Percentiles rank a stretch among this genome's conserved stretches.
These are phyloP conservation scores for Candida xiaguanensis DNA, from an alignment of 805 yeast genomes.

Conservation along the genomic window DNA sequence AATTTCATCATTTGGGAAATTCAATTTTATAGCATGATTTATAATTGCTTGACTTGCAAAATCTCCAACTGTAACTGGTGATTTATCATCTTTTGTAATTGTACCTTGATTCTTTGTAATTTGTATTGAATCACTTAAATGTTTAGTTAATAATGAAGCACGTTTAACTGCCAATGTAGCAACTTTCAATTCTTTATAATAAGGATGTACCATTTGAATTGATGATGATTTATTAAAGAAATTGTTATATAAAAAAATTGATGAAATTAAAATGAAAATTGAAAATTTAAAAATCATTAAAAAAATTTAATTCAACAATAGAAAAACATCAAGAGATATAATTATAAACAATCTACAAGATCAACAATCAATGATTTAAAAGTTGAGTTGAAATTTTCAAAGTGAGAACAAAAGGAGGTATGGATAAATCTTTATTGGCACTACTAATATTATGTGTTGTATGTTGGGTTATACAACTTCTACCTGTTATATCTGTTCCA, in stretches of 20 bases:
- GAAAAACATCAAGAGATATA: not conserved
- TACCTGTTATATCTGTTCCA: slow-evolving; percentile 42
- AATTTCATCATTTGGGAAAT: slow-evolving; percentile 80
- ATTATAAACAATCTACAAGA: too few relatives aligned
- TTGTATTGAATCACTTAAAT: slow-evolving; percentile 54
- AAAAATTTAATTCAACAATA: not conserved
- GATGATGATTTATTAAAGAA: not conserved
- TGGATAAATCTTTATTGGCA: slow-evolving; percentile 30
- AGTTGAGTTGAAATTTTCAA: too few relatives aligned
- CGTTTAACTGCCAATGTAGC: slow-evolving; percentile 90
- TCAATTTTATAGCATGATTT: slow-evolving; percentile 72
- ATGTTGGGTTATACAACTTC: slow-evolving; percentile 28
- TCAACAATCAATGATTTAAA: too few relatives aligned
- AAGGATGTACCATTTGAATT: slow-evolving; percentile 25
- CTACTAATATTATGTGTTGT: slow-evolving; percentile 25
- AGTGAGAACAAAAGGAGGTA: too few relatives aligned
- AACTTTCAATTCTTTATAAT: slow-evolving; percentile 64
- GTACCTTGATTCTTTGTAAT: slow-evolving; percentile 47
- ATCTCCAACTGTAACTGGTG: slow-evolving; percentile 97
- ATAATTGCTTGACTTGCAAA: slow-evolving; percentile 94
- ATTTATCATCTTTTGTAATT: slow-evolving; percentile 78
- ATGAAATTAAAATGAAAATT: slow-evolving; percentile 2
- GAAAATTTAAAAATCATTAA: not conserved
- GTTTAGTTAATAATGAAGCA: slow-evolving; percentile 73
- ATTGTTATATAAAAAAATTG: not conserved